These are phyloP conservation scores for Bisporella sp. DNA, from an alignment of 2,329 filamentous ascomycete species.

Conservation along the genomic window DNA sequence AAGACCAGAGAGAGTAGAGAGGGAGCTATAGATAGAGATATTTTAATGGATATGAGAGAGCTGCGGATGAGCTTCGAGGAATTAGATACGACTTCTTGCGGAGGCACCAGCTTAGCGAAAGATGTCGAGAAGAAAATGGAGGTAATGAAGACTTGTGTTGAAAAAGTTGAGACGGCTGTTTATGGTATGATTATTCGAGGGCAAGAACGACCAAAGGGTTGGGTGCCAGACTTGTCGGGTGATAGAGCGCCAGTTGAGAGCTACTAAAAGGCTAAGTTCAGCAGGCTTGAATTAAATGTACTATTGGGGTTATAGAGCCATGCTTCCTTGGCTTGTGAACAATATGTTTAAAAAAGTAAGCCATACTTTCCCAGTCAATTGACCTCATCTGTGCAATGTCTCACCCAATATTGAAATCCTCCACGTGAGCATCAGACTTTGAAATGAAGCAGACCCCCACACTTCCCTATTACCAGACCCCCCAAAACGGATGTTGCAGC, in stretches of 20 bases:
- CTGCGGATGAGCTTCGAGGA: conserved; percentile 72
- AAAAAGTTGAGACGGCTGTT: conserved; percentile 86
- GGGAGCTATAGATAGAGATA: conserved; percentile 41
- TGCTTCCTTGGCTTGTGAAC: background rate
- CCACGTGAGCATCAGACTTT: too few species aligned
- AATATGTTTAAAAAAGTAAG: too few species aligned
- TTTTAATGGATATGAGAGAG: conserved; percentile 74
- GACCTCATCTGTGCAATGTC: too few species aligned
- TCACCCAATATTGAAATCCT: too few species aligned
- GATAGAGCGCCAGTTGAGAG: conserved; percentile 21
- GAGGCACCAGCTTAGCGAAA: conserved; percentile 44
- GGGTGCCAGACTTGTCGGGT: conserved; percentile 67
- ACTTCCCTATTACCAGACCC: too few species aligned
- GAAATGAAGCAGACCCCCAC: too few species aligned
- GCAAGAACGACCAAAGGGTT: conserved; percentile 82
- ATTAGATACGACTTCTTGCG: conserved; percentile 48
- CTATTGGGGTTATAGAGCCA: background rate
- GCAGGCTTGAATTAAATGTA: background rate
- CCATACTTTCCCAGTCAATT: too few species aligned
- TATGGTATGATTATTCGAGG: conserved; percentile 86
- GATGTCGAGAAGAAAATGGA: conserved; percentile 75
- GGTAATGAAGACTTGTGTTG: conserved; percentile 80
- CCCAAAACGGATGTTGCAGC: too few species aligned
- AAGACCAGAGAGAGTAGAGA: conserved; percentile 15
- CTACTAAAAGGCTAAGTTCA: conserved; percentile 14